Base-by-base conservation (phyloP, 441 rosid species). In the Corymbia citriodora region DNA sequence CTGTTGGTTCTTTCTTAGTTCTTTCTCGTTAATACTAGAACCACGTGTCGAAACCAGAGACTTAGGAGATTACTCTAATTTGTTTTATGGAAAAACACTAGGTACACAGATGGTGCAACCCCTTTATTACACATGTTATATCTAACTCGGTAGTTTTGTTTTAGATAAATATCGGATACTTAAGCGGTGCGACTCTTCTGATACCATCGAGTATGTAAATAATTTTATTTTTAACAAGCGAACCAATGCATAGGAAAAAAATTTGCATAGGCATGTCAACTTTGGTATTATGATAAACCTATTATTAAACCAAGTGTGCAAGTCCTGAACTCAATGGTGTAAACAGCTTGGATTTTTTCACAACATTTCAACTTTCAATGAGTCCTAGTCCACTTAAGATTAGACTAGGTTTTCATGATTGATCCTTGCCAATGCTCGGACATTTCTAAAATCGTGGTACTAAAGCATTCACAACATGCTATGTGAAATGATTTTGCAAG, bases 21-120 rank as follows among this genome's bases (percentile, higher is more conserved):
- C 83, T 21, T 74, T 11, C 50, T 74, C 6, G 29, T 8, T 40
- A 25, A 48, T 6, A 21, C 50, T 40, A 74, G 50, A 74, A 72
- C 8, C 6, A 40, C 27, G 15, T 21, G 49, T 25, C 45, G 83
- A 74, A 36, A 21, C 29, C n/a, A 12, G 3, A 6, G 52, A 40
- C 50, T 25, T 10, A 40, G 52, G n/a, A 21, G 2, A 21, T 0
- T 16, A 74, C 14, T 21, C 6, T 40, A 40, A 19, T 40, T 10
- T 8, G 10, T 74, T 21, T 40, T 40, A 21, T 40, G 50, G 82
- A 23, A 74, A 74, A 40, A 74, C 21, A 74, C 50, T 21, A 74
- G 83, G 83, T 40, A 21, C 6, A 40, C 50, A 74, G 83, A 21
- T 48, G 50, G 50, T 40, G 29, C 6, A 40, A 74, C 29, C 10